Evolutionary conservation across 371 early-diverging fungal species (phyloP).

Genomic region (Rhizomucor miehei): DNA sequence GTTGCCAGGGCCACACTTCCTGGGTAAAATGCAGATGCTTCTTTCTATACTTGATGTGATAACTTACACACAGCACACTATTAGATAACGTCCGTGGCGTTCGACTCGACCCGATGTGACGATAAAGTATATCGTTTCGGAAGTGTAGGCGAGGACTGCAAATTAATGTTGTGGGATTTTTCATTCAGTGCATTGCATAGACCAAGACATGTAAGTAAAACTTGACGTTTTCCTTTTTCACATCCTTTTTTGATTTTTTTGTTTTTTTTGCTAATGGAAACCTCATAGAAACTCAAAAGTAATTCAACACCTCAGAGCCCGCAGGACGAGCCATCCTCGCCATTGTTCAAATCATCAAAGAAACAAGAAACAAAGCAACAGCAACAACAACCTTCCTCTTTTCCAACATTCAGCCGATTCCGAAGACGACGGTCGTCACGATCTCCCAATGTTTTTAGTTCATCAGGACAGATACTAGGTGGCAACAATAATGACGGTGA

Average conservation of each 20-base stretch:
- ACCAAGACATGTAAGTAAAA: slow-evolving; percentile 63
- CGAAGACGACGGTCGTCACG: slow-evolving; percentile 16
- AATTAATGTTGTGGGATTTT: slow-evolving; percentile 92
- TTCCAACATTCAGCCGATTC: slow-evolving; percentile 14
- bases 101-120: slow-evolving; percentile 89
- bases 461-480: neutral
- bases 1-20: slow-evolving; percentile 94
- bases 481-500: slow-evolving; percentile 6
- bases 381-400: slow-evolving; percentile 3
- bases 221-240: too few relatives aligned
- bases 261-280: too few relatives aligned
- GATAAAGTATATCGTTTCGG: slow-evolving; percentile 84
- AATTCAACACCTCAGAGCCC: too few relatives aligned
- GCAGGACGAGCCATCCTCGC: neutral
- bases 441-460: slow-evolving; percentile 11
- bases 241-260: neutral
- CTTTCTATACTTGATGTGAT: too few relatives aligned
- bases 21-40: too few relatives aligned
- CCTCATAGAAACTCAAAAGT: too few relatives aligned
- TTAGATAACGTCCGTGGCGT: slow-evolving; percentile 78
- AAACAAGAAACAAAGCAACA: neutral
- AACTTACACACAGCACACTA: neutral
- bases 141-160: slow-evolving; percentile 90
- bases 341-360: slow-evolving; percentile 1
- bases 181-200: slow-evolving; percentile 76